Base-by-base conservation (phyloP, 768 basidiomycete species). In the Ramaria sp. region DNA sequence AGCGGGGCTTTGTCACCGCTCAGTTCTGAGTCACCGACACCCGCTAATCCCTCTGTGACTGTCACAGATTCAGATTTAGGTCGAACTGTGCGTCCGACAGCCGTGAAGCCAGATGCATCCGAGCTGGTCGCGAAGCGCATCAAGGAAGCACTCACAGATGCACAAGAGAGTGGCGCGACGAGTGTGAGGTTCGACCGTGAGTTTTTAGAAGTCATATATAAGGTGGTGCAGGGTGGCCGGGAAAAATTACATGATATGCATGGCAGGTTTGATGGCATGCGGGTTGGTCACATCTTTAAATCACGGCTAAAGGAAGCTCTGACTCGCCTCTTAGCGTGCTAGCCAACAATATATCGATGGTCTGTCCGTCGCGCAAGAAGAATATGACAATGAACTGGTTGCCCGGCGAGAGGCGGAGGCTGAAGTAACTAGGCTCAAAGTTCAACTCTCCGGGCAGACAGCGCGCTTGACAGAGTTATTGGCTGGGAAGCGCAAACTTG, bases 281-380 rank as follows among this genome's bases (percentile, higher is more conserved):
- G 93, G 79, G 95, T 95, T 59, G 57, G 78, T 67, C n/a, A 24
- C 2, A 16, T 38, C 27, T 16, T 44, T 18, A 22, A 41, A 5
- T 38, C 36, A 41, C 24, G 55, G 5, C 56, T 48, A n/a, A n/a
- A n/a, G n/a, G n/a, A n/a, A n/a, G n/a, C n/a, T 42, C 43, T 41
- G 37, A 50, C 58, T 51, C 47, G 39, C 10, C 30, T 43, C 30
- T 32, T 64, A 99, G 95, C 76, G 95, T 48, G 82, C 88, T 47
- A 96, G 91, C 64, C 86, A 88, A 59, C 88, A 91, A 59, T 94
- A 88, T 58, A 88, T 93, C 53, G 87, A 93, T 58, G 96, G 96
- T 39, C 72, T 99, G 39, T 84, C 83, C 0, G 92, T 94, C 24
- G 93, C 95, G 1, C 88, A 93, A 61, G 84, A 85, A 41, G 96